These are phyloP conservation scores for Magnolia officinalis DNA, from an alignment of 164 flowering plant species.

Conservation along the genomic window DNA sequence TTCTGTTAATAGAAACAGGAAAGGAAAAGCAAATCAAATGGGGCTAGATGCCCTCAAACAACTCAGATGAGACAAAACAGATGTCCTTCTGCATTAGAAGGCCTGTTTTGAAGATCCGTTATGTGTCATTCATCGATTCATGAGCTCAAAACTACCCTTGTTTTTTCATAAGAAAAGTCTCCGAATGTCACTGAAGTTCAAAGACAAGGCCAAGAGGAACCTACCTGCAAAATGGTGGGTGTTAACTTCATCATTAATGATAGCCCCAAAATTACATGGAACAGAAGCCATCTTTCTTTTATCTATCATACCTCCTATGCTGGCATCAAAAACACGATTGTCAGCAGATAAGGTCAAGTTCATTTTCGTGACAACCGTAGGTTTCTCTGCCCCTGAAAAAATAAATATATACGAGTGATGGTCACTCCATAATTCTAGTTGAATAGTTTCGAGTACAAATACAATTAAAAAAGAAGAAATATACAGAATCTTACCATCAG, in stretches of 20 bases:
- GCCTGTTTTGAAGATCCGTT: not conserved
- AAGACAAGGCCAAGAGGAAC: slow-evolving; percentile 54
- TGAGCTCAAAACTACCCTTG: not conserved
- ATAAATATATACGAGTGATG: not conserved
- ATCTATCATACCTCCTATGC: slow-evolving; percentile 67
- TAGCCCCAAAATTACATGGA: not conserved
- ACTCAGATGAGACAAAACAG: not conserved
- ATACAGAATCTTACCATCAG: slow-evolving; percentile 52
- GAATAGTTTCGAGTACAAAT: not conserved
- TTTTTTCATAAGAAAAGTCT: slow-evolving; percentile 57
- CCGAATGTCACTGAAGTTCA: slow-evolving; percentile 71
- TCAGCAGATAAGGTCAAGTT: slow-evolving; percentile 84
- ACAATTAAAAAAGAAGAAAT: not conserved
- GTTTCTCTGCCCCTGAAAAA: slow-evolving; percentile 64
- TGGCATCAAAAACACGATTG: slow-evolving; percentile 87
- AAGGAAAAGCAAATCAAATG: not conserved
- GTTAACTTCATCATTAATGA: not conserved
- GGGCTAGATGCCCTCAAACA: not conserved
- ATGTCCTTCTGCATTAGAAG: not conserved
- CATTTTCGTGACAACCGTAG: slow-evolving; percentile 77
- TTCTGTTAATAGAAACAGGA: slow-evolving; percentile 4
- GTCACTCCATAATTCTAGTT: not conserved
- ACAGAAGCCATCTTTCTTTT: not conserved
- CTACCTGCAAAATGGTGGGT: slow-evolving; percentile 46
- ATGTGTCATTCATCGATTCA: not conserved